Evolutionary conservation across 176 grass and related monocot species (phyloP), one percentile per base, ranked within the genome.

Genomic region (Cymbopogon citratus): DNA sequence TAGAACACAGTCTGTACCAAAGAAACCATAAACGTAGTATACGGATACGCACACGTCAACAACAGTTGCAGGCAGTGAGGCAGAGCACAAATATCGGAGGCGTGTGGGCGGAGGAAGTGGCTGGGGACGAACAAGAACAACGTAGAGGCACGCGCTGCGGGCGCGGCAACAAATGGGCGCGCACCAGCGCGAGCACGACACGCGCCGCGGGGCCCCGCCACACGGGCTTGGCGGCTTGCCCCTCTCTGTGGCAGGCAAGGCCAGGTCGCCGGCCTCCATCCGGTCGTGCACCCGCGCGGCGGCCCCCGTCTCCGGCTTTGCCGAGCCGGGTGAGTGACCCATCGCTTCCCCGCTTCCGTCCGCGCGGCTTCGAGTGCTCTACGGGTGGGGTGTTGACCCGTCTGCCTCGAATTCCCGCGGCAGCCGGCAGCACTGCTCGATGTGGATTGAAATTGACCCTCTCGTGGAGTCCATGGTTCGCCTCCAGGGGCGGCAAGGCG

Each of bases 281-380:
- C 59, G 57, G 86, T 73, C 80, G 66, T 61, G 56, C 56, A 19
- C 56, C 23, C 56, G 21, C 36, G 25, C 25, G 71, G 45, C 48
- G 48, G 48, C 10, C 48, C 48, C 12, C 63, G 54, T 23, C 19
- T 61, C 0, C 19, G 60, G 77, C 78, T 68, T 75, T 36, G 70
- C 7, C 74, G 19, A 18, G 10, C 36, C 40, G 16, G 41, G 73
- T 23, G 36, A n/a, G 73, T 23, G 36, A n/a, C 24, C 40, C 3
- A 45, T 48, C 12, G 1, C 45, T 5, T 23, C 36, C 12, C 13
- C 12, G 7, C 11, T 73, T 72, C 12, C 38, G 21, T 45, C 65
- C 73, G 72, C 79, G 70, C 79, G 70, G 69, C 31, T 49, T 89
- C 63, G 66, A 84, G 82, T 26, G 82, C 82, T 85, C 76, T 63